Evolutionary conservation across 495 filamentous ascomycete genomes (phyloP).

Genomic region (Patellaria atrata): DNA sequence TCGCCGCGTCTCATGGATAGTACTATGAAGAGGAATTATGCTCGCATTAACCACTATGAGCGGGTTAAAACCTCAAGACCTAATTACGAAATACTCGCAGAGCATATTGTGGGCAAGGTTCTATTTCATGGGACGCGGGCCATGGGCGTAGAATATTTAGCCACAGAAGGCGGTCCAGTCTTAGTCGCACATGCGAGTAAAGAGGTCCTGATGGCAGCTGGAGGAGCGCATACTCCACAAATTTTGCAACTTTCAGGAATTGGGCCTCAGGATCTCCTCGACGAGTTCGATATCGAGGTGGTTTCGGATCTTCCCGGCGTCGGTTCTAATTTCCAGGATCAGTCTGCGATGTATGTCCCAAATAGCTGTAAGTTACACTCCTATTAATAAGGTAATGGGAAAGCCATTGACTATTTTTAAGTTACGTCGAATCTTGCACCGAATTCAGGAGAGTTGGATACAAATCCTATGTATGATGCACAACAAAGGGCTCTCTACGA

Average conservation of each 20-base stretch:
- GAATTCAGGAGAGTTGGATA: constrained; percentile 7
- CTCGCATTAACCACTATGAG: constrained; percentile 11
- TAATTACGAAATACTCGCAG: constrained; percentile 13
- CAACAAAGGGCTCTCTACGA: constrained; percentile 14
- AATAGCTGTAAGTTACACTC: constrained; percentile 5
- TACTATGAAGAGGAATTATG: constrained; percentile 5
- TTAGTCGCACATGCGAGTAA: constrained; percentile 8
- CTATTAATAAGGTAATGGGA: too few species aligned
- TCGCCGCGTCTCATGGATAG: neutral
- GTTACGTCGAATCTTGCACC: constrained; percentile 8
- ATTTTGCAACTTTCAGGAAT: constrained; percentile 15
- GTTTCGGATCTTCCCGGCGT: constrained; percentile 11
- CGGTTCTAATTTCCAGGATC: constrained; percentile 14
- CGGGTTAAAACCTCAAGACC: constrained; percentile 6
- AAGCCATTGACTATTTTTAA: too few species aligned
- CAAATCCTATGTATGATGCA: constrained; percentile 9
- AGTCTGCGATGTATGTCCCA: constrained; percentile 1
- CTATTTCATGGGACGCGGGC: constrained; percentile 5
- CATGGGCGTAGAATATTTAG: constrained; percentile 5
- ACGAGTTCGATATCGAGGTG: constrained; percentile 3
- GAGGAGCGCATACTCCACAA: constrained; percentile 9
- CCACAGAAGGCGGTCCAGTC: neutral
- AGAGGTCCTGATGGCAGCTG: constrained; percentile 13
- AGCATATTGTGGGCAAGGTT: constrained; percentile 6
- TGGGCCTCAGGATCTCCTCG: constrained; percentile 2